Base-by-base conservation (phyloP, 225 moss, liverwort and hornwort genomes). In the Antitrichia curtipendula region DNA sequence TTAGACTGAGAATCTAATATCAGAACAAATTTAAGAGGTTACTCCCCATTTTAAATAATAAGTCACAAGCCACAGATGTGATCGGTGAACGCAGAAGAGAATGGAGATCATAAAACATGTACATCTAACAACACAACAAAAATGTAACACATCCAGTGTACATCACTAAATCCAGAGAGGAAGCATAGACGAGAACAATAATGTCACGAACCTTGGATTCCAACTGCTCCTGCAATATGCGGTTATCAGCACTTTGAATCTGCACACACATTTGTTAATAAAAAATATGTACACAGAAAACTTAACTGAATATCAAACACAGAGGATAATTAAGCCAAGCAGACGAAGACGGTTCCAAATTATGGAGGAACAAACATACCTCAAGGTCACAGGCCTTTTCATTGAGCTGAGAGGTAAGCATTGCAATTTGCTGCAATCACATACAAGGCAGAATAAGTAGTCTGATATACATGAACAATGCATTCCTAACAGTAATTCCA, bases 381-480 rank as follows among this genome's bases (percentile, higher is more conserved):
- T 98, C 98, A 66, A 98, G 93, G 87, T 98, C 98, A 86, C 96
- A 98, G 23, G 94, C 94, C 91, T 98, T 98, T 90, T 96, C 96
- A 90, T 98, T 98, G 82, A 98, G 92, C 89, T 98, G 96, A 74
- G 91, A 95, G 84, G 89, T 95, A 76, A 98, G 93, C 90, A 93
- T 96, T 59, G 96, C 94, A 82, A 98, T 96, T 86, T 96, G 94
- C 98, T 98, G 95, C 83, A 90, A 82, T 72, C 78, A 91, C 66
- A 87, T 62, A 78, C 85, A 90, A 78, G 76, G 69, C 68, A 84
- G 84, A 32, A 69, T 86, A 49, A 88, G 64, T 47, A 82, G 47
- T 75, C 62, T 40, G 22, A 81, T 45, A 70, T n/a, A 57, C 65
- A 81, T 53, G 50, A 84, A 75, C 73, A 80, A 82, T 25, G 32